phyloP scores from a whole-genome alignment of 2,329 filamentous ascomycete species.

The Colletotrichum incanum region DNA sequence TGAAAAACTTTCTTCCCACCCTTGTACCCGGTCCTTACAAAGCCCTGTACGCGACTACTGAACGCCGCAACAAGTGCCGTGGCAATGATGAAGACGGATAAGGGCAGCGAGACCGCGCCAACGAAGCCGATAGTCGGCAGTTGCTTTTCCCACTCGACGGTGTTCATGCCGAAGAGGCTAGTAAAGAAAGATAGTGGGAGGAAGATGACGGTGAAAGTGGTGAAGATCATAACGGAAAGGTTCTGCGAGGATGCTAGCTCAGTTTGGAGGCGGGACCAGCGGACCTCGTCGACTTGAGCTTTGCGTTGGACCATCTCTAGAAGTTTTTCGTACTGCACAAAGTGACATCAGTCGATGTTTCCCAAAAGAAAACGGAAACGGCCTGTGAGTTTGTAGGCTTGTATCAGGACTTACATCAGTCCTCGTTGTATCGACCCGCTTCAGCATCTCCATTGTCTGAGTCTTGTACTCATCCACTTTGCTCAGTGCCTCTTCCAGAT shows the following conservation, averaged over 20 bases:
- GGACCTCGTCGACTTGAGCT: conserved; percentile 77
- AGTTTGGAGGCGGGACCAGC: conserved; percentile 73
- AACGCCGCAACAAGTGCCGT: conserved; percentile 70
- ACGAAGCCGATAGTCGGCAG: conserved; percentile 62
- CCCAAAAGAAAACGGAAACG: accelerated
- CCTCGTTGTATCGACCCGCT: conserved; percentile 70
- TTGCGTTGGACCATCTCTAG: conserved; percentile 78
- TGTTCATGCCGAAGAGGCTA: conserved; percentile 77
- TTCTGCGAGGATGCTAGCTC: conserved; percentile 75
- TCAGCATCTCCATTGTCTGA: conserved; percentile 70
- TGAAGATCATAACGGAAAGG: conserved; percentile 77
- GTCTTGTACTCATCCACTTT: conserved; percentile 70
- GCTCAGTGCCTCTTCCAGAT: conserved; percentile 67
- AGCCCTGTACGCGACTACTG: conserved; percentile 61
- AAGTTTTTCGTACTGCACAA: conserved; percentile 69
- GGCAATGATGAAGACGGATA: conserved; percentile 64
- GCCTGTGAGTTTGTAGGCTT: no score
- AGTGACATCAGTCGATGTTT: not conserved
- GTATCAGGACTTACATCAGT: conserved; percentile 59
- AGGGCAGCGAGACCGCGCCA: conserved; percentile 64
- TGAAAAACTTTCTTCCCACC: not conserved
- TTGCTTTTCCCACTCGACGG: conserved; percentile 71
- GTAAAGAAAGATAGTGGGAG: conserved; percentile 77
- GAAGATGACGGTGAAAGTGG: conserved; percentile 75
- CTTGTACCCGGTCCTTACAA: conserved; percentile 48